These are phyloP conservation scores for Selaginella tamariscina DNA, from an alignment of 75 land plant species.

Conservation along the genomic window DNA sequence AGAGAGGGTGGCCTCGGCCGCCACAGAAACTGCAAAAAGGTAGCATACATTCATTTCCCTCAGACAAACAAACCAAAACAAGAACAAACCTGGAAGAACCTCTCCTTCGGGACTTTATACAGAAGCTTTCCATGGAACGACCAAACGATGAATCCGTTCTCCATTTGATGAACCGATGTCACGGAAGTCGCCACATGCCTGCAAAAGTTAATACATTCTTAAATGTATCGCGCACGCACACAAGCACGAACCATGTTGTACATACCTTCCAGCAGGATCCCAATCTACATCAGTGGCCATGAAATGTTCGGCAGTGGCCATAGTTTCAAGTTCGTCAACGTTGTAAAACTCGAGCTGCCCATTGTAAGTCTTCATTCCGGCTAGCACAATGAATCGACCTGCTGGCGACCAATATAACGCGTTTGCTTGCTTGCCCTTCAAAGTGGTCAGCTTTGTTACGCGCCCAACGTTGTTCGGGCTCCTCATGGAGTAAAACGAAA, in stretches of 20 bases:
- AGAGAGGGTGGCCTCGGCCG: constrained; percentile 83
- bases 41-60: background rate
- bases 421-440: constrained; percentile 84
- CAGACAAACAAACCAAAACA: background rate
- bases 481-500: constrained; percentile 82
- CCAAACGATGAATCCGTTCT: constrained; percentile 93
- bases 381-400: constrained; percentile 75
- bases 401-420: constrained; percentile 91
- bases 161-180: constrained; percentile 91
- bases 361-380: constrained; percentile 79
- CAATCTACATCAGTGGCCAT: constrained; percentile 94
- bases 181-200: constrained; percentile 81
- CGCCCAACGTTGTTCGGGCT: constrained; percentile 49
- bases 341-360: constrained; percentile 94
- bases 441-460: constrained; percentile 71
- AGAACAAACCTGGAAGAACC: constrained; percentile 60
- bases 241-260: background rate
- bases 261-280: constrained; percentile 98
- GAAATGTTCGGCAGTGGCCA: constrained; percentile 87
- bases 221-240: background rate
- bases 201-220: background rate
- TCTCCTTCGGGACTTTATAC: constrained; percentile 59
- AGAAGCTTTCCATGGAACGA: constrained; percentile 83
- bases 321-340: constrained; percentile 89
- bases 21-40: constrained; percentile 50